Conservation (phyloP, 2,329 filamentous ascomycete species). For the Penicillium glabrum region DNA sequence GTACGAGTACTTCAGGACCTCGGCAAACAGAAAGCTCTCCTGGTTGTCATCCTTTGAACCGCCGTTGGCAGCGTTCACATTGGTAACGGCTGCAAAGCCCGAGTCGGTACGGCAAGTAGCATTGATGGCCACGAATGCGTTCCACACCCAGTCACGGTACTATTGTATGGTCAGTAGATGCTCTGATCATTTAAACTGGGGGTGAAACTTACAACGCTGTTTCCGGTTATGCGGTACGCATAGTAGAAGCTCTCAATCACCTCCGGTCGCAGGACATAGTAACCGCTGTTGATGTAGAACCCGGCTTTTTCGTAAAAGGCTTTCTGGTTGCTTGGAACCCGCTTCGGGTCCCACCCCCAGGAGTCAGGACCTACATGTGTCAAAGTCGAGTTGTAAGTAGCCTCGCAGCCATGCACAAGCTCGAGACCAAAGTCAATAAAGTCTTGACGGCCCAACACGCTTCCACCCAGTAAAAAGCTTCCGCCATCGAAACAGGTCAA, state of each 20-base stretch:
- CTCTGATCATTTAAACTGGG: too few species aligned
- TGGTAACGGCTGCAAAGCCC: constrained; percentile 64
- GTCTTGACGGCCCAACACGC: constrained; percentile 62
- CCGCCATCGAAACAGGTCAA: constrained; percentile 82
- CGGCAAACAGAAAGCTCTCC: constrained; percentile 86
- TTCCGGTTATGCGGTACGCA: constrained; percentile 75
- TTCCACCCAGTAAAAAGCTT: constrained; percentile 79
- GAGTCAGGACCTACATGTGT: constrained; percentile 76
- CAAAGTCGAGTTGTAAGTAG: constrained; percentile 67
- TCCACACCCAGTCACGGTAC: constrained; percentile 85
- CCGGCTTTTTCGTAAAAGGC: constrained; percentile 67
- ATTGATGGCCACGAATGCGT: constrained; percentile 70
- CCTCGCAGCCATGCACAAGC: constrained; percentile 71
- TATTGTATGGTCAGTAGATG: constrained; percentile 16
- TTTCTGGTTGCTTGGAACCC: constrained; percentile 46
- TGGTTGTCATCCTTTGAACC: constrained; percentile 68
- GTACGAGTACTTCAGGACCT: constrained; percentile 83
- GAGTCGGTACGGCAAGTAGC: constrained; percentile 61
- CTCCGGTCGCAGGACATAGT: constrained; percentile 74
- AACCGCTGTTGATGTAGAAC: constrained; percentile 65
- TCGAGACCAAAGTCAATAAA: constrained; percentile 74
- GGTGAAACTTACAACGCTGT: constrained; percentile 50
- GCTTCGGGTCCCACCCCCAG: constrained; percentile 62
- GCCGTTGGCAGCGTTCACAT: constrained; percentile 66
- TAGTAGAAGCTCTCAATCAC: constrained; percentile 86